A percentile compares a stretch with the other conserved stretches of the same genome.
These are phyloP conservation scores for Coffea eugenioides DNA, from an alignment of 257 asterid species.

Conservation along the genomic window DNA sequence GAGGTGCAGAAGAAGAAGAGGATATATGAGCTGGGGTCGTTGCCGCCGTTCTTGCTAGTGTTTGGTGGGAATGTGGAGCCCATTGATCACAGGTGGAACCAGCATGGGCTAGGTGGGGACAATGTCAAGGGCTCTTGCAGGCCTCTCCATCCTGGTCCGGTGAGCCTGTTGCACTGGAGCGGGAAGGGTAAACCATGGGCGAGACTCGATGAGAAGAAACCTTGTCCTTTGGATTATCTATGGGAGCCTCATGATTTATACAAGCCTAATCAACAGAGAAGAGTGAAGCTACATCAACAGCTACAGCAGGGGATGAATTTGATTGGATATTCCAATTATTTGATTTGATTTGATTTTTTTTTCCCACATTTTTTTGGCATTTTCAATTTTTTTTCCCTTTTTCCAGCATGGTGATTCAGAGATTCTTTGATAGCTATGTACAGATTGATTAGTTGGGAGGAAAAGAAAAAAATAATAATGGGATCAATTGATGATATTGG, in stretches of 20 bases:
- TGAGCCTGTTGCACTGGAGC: constrained; percentile 75
- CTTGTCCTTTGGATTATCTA: constrained; percentile 70
- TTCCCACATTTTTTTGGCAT: not conserved
- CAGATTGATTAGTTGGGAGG: constrained; percentile 34
- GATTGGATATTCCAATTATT: constrained; percentile 39
- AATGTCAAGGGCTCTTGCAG: constrained; percentile 76
- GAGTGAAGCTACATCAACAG: constrained; percentile 21
- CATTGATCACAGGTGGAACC: constrained; percentile 74
- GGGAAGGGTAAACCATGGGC: constrained; percentile 89
- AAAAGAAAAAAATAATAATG: not conserved
- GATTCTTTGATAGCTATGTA: constrained; percentile 50
- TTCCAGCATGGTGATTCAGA: constrained; percentile 15
- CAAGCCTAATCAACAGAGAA: constrained; percentile 30
- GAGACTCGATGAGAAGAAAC: constrained; percentile 59
- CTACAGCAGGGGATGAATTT: constrained; percentile 23
- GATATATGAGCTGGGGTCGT: constrained; percentile 71
- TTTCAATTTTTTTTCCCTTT: constrained; percentile 7
- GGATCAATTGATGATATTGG: not conserved
- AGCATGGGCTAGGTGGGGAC: constrained; percentile 84
- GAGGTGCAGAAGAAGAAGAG: constrained; percentile 55
- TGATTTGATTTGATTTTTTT: constrained; percentile 6
- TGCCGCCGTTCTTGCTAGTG: constrained; percentile 64
- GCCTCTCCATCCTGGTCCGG: constrained; percentile 75
- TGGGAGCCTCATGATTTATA: constrained; percentile 76
- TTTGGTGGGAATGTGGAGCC: constrained; percentile 74